Evolutionary conservation across 306 rosid genomes (phyloP).

Genomic region (Vigna reflexopilosa): DNA sequence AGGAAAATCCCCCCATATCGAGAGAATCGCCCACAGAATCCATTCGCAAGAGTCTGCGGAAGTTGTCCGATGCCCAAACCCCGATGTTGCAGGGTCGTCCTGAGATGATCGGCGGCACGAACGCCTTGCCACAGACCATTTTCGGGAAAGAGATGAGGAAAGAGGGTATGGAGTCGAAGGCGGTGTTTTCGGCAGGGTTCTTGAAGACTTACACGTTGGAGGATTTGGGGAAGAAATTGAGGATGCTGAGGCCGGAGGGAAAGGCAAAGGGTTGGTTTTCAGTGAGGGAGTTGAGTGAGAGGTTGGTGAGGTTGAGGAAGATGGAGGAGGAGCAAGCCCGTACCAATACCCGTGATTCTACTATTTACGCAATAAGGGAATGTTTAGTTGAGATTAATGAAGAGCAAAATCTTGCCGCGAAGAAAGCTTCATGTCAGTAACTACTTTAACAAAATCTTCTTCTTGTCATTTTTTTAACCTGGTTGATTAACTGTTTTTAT

Average conservation of each 20-base stretch:
- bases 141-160: constrained; percentile 53
- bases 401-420: neutral
- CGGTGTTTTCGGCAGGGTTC: constrained; percentile 20
- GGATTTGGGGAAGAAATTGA: constrained; percentile 71
- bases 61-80: no score
- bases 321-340: constrained; percentile 51
- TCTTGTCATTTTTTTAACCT: neutral
- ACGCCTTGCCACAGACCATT: constrained; percentile 36
- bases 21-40: no score
- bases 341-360: neutral
- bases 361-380: neutral
- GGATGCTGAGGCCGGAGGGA: constrained; percentile 63
- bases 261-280: constrained; percentile 62
- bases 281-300: constrained; percentile 67
- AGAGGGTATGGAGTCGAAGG: constrained; percentile 8
- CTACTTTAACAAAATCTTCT: neutral
- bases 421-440: neutral
- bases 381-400: neutral
- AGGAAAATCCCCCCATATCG: neutral
- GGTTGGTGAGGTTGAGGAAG: constrained; percentile 67
- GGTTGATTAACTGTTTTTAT: neutral
- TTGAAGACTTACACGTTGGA: constrained; percentile 45
- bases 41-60: neutral
- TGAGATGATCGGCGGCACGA: constrained; percentile 46
- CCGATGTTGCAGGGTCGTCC: no score